Evolutionary conservation across 352 stramenopile genomes (phyloP).

Genomic region (Globisporangium cystogenes): DNA sequence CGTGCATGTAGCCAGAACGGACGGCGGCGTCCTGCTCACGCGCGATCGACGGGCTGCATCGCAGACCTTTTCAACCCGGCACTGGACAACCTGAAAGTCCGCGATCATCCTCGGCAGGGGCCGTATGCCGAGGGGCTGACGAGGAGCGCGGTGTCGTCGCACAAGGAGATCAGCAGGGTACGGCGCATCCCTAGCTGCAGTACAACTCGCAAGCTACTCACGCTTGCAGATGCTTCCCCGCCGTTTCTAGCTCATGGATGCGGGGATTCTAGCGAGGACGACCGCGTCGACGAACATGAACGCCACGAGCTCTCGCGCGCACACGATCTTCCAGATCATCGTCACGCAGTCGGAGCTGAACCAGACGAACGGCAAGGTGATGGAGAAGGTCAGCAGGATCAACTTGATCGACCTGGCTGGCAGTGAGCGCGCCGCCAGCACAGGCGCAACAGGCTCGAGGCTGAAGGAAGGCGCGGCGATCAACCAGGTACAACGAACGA

Average conservation of each 20-base stretch:
- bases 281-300: constrained; percentile 88
- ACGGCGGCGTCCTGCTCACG: background rate
- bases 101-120: constrained; percentile 79
- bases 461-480: constrained; percentile 94
- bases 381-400: constrained; percentile 83
- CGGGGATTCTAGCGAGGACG: constrained; percentile 74
- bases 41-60: background rate
- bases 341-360: constrained; percentile 78
- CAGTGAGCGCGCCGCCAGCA: constrained; percentile 87
- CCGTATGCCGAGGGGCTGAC: constrained; percentile 82
- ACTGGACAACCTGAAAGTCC: constrained; percentile 84
- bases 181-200: background rate
- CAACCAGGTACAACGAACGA: constrained; percentile 58
- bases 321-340: constrained; percentile 85
- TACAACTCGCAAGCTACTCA: background rate
- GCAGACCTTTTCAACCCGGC: constrained; percentile 81
- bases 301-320: constrained; percentile 72
- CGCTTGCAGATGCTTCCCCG: background rate
- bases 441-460: constrained; percentile 76
- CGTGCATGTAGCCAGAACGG: too few species aligned
- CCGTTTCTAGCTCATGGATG: constrained; percentile 65
- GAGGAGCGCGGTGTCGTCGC: constrained; percentile 71
- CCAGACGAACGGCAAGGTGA: constrained; percentile 57
- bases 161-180: constrained; percentile 74
- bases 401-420: constrained; percentile 92